phyloP scores from a whole-genome alignment of 495 filamentous ascomycete genomes.

The Collariella sp. region DNA sequence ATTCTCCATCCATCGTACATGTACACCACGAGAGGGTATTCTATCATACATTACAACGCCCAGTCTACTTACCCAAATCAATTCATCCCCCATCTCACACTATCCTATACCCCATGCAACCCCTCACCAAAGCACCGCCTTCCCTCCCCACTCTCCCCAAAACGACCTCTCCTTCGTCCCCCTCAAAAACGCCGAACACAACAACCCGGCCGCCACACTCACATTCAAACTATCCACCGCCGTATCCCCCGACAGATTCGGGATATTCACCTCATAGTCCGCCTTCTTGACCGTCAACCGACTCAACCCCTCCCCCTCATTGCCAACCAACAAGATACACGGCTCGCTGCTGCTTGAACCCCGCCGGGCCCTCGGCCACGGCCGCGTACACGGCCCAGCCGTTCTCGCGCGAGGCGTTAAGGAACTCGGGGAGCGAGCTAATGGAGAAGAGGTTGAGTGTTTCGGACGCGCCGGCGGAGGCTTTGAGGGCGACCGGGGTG shows the following conservation, averaged over 20 bases:
- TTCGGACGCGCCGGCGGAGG: conserved; percentile 80
- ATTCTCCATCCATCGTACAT: neutral
- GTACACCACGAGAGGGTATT: neutral
- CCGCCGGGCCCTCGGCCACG: conserved; percentile 42
- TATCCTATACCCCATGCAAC: neutral
- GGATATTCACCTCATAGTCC: conserved; percentile 49
- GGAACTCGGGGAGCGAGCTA: conserved; percentile 55
- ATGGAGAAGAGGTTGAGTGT: conserved; percentile 61
- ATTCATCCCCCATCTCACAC: neutral
- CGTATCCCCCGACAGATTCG: conserved; percentile 29
- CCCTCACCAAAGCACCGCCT: conserved; percentile 18
- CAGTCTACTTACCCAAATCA: neutral
- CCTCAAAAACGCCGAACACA: conserved; percentile 52
- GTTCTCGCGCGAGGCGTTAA: conserved; percentile 52
- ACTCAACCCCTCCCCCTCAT: conserved; percentile 68
- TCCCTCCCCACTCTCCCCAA: conserved; percentile 14
- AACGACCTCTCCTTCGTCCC: conserved; percentile 16
- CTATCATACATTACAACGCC: neutral
- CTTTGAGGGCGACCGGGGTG: conserved; percentile 70
- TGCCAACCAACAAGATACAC: conserved; percentile 71
- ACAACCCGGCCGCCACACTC: conserved; percentile 68
- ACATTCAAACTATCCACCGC: conserved; percentile 80
- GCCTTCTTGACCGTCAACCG: conserved; percentile 52
- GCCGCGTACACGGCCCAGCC: conserved; percentile 86
- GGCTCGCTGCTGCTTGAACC: conserved; percentile 40